These are phyloP conservation scores for Eleusine indica DNA, from an alignment of 176 grass and related monocot genomes.

Conservation along the genomic window DNA sequence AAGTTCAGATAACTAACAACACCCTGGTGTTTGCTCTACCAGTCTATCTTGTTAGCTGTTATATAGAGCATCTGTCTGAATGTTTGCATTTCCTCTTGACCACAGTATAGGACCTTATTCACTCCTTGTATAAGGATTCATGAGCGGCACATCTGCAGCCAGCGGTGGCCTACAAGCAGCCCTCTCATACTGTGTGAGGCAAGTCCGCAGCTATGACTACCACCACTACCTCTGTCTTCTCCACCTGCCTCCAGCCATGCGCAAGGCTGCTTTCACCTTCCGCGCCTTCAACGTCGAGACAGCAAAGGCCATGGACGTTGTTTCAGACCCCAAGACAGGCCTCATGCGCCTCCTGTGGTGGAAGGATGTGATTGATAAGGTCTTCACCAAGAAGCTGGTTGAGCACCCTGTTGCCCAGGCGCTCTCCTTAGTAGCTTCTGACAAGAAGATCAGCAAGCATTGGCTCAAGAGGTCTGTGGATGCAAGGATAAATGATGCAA, in stretches of 20 bases:
- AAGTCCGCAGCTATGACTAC: slow-evolving; percentile 86
- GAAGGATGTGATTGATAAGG: slow-evolving; percentile 76
- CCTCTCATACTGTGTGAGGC: slow-evolving; percentile 80
- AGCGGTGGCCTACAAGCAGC: slow-evolving; percentile 50
- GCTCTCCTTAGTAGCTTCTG: slow-evolving; percentile 54
- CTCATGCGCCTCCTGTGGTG: slow-evolving; percentile 86
- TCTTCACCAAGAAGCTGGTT: slow-evolving; percentile 63
- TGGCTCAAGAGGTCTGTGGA: slow-evolving; percentile 86
- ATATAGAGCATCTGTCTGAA: not conserved
- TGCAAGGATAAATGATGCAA: slow-evolving; percentile 81
- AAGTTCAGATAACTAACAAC: no score
- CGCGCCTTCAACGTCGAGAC: slow-evolving; percentile 91
- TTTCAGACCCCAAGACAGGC: slow-evolving; percentile 72
- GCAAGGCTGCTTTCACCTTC: slow-evolving; percentile 77
- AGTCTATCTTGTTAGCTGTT: not conserved
- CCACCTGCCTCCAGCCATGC: slow-evolving; percentile 68
- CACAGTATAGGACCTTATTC: not conserved
- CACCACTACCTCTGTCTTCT: slow-evolving; percentile 94
- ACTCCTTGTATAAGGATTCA: slow-evolving; percentile 28
- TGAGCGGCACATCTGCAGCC: slow-evolving; percentile 42
- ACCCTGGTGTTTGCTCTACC: no score
- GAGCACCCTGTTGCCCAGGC: slow-evolving; percentile 77
- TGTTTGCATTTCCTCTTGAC: not conserved
- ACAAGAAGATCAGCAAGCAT: slow-evolving; percentile 78
- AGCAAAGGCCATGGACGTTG: slow-evolving; percentile 74